Base-by-base conservation (phyloP, 1,284 basidiomycete genomes). In the Heterobasidion annosum region DNA sequence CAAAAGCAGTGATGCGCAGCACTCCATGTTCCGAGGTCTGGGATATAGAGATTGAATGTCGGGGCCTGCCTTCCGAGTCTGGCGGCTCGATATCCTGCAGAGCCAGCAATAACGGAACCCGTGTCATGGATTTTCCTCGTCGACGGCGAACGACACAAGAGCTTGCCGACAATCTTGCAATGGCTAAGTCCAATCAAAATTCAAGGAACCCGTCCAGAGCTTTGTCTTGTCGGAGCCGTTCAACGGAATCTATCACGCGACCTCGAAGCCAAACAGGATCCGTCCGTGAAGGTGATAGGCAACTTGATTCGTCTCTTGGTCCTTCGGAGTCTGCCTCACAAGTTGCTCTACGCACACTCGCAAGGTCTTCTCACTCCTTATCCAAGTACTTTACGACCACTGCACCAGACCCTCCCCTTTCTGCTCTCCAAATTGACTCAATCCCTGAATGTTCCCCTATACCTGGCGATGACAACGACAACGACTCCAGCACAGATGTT, bases 251-350 rank as follows among this genome's bases (percentile, higher is more conserved):
- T 25, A 25, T 25, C 25, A 25, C 25, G 25, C 25, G 25, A 3
- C 25, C 25, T 25, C 25, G 25, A 25, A 25, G 25, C 25, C 25
- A 5, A 25, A 25, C 25, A 25, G 25, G 25, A 4, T 40, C 37
- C 3, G 37, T 40, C 10, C 10, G 37, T n/a, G n/a, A 16, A n/a
- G 25, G 48, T 33, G 25, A 34, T 44, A 33, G 40, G 16, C 15
- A 52, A 19, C 53, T 61, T n/a, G 55, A 53, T 48, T 62, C 70
- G 6, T 78, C 78, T 42, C 62, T 83, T 12, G 69, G 70, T 34
- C 81, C 81, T 18, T 82, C 76, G 34, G 72, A 82, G 54, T 81
- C 79, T 34, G 78, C 73, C 35, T 81, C 78, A 51, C 79, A 78
- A 58, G 52, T 64, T 51, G 54, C 56, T 37, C 55, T 56, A 52